These are phyloP conservation scores for Candida xyloterini DNA, from an alignment of 805 yeast species.

Conservation along the genomic window DNA sequence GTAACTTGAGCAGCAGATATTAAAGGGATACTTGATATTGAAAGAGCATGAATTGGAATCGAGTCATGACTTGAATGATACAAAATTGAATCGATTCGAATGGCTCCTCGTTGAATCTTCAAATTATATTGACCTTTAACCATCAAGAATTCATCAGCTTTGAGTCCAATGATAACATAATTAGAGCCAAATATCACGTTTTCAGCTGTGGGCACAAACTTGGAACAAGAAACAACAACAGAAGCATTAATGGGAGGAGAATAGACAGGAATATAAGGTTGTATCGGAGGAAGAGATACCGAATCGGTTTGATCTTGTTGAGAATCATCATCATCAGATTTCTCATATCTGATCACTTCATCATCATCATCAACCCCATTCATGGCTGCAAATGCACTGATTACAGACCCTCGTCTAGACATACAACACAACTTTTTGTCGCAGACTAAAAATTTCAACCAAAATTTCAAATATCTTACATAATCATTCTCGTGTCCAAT, in stretches of 20 bases:
- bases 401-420: slow-evolving; percentile 6
- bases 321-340: slow-evolving; percentile 9
- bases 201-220: slow-evolving; percentile 37
- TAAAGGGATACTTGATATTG: slow-evolving; percentile 40
- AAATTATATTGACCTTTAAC: slow-evolving; percentile 47
- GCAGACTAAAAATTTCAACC: neutral
- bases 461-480: neutral
- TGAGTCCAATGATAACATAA: slow-evolving; percentile 41
- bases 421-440: slow-evolving; percentile 7
- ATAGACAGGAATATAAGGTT: slow-evolving; percentile 2
- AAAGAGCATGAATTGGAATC: slow-evolving; percentile 32
- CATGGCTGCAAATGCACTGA: slow-evolving; percentile 36
- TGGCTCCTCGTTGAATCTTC: slow-evolving; percentile 45
- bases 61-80: slow-evolving; percentile 28
- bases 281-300: slow-evolving; percentile 1
- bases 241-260: slow-evolving; percentile 1
- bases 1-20: slow-evolving; percentile 41
- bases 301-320: neutral
- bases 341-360: slow-evolving; percentile 13
- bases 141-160: slow-evolving; percentile 39
- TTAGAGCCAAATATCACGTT: slow-evolving; percentile 36
- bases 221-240: slow-evolving; percentile 30
- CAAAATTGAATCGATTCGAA: slow-evolving; percentile 39
- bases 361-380: slow-evolving; percentile 21
- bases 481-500: slow-evolving; percentile 5